Conservation (phyloP, 371 early-diverging fungal species). For the Mortierella sp. region DNA sequence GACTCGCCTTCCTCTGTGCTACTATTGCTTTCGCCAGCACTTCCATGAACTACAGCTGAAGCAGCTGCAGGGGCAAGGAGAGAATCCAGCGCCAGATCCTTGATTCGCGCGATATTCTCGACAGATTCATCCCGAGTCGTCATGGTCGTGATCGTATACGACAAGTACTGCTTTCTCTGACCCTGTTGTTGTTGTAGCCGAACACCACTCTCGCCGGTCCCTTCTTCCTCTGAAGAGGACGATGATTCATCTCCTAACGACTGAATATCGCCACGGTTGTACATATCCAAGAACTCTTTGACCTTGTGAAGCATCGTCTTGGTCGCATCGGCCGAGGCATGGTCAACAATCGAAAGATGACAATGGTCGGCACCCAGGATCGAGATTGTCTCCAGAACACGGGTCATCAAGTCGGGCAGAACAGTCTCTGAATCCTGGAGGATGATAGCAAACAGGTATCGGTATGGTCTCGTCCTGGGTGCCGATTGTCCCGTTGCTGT, state of each 20-base stretch:
- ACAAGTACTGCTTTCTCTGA: neutral
- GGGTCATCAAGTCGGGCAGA: conserved; percentile 30
- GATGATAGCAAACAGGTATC: conserved; percentile 27
- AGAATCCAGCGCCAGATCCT: conserved; percentile 17
- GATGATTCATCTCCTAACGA: neutral
- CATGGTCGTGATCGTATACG: conserved; percentile 36
- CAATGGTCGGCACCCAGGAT: conserved; percentile 36
- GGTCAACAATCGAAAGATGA: conserved; percentile 42
- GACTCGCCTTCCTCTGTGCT: neutral
- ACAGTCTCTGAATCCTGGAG: conserved; percentile 21
- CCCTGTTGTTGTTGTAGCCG: neutral
- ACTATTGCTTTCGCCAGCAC: neutral
- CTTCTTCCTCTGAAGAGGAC: neutral
- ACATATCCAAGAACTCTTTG: conserved; percentile 23
- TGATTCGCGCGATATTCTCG: conserved; percentile 15
- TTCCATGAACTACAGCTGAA: neutral
- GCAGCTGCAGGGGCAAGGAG: neutral
- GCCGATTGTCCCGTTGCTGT: neutral
- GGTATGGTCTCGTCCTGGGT: neutral
- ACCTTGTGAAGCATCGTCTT: neutral
- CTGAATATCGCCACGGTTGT: conserved; percentile 19
- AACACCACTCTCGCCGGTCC: too few relatives aligned
- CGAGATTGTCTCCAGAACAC: conserved; percentile 32
- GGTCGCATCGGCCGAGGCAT: conserved; percentile 30
- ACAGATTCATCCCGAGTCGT: neutral